Evolutionary conservation across 2,329 filamentous ascomycete genomes (phyloP).

Genomic region (Colletotrichum neosansevieriae): DNA sequence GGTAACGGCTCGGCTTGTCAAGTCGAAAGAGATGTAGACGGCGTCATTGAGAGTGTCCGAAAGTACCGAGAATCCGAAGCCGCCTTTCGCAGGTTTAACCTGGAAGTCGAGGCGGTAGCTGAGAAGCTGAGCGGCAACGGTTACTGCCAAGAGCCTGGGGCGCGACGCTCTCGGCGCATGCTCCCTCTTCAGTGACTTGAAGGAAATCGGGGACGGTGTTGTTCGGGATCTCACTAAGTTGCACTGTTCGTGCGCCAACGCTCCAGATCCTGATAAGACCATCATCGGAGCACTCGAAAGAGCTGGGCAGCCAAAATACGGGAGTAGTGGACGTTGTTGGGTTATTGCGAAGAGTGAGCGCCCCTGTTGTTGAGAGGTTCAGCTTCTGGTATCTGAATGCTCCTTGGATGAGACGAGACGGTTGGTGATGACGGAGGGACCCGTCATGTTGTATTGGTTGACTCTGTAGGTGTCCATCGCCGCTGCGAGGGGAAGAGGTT

Average conservation of each 20-base stretch:
- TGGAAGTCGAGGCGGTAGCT: constrained; percentile 44
- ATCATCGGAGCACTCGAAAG: constrained; percentile 46
- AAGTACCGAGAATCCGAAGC: constrained; percentile 48
- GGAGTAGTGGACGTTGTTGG: constrained; percentile 43
- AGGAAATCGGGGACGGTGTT: constrained; percentile 46
- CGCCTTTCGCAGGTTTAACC: constrained; percentile 46
- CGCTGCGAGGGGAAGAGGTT: constrained; percentile 50
- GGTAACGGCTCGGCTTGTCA: constrained; percentile 33
- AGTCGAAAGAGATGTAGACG: constrained; percentile 47
- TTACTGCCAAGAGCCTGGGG: constrained; percentile 43
- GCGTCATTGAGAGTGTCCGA: constrained; percentile 47
- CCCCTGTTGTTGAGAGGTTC: constrained; percentile 48
- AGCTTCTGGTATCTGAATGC: constrained; percentile 53
- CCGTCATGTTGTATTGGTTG: constrained; percentile 50
- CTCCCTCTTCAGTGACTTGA: constrained; percentile 45
- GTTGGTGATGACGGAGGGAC: constrained; percentile 44
- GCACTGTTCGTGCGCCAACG: constrained; percentile 48
- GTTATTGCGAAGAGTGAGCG: constrained; percentile 45
- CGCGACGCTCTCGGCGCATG: constrained; percentile 45
- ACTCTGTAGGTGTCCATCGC: constrained; percentile 53
- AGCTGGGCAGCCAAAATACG: constrained; percentile 45
- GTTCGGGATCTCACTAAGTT: constrained; percentile 47
- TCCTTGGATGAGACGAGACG: constrained; percentile 51
- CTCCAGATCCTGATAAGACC: constrained; percentile 47
- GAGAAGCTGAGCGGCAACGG: constrained; percentile 40